Evolutionary conservation across 345 rosid species (phyloP).

Genomic region (Eucalyptus sideroxylon): DNA sequence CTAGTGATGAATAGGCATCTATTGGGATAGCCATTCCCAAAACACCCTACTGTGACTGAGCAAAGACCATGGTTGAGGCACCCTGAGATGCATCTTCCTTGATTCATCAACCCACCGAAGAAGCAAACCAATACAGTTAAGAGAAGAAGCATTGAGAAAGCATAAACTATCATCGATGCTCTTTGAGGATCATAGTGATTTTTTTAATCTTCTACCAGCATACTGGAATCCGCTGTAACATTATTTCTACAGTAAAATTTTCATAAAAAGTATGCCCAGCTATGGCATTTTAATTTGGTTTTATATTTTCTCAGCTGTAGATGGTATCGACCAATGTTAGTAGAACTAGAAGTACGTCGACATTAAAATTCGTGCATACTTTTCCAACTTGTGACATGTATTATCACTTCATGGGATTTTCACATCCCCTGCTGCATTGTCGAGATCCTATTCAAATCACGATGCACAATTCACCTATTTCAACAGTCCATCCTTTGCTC

Average conservation of each 20-base stretch:
- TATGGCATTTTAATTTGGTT: neutral
- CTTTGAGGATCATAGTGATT: neutral
- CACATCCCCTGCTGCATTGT: neutral
- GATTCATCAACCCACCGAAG: neutral
- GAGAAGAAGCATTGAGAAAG: neutral
- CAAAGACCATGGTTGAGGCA: neutral
- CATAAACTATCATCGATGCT: neutral
- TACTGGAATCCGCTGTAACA: neutral
- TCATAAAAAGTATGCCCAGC: neutral
- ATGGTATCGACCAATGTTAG: neutral
- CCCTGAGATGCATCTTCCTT: neutral
- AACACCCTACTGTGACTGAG: neutral
- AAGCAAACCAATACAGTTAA: neutral
- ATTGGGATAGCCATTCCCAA: neutral
- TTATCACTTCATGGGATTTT: neutral
- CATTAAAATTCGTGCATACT: neutral
- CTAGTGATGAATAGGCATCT: neutral
- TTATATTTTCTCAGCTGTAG: neutral
- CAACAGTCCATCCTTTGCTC: neutral
- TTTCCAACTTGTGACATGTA: neutral
- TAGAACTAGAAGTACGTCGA: neutral
- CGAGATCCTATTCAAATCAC: neutral
- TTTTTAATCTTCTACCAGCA: neutral
- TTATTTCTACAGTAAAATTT: neutral
- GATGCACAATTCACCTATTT: neutral